These are phyloP conservation scores for Fraxinus latifolia DNA, from an alignment of 305 asterid species.

Conservation along the genomic window DNA sequence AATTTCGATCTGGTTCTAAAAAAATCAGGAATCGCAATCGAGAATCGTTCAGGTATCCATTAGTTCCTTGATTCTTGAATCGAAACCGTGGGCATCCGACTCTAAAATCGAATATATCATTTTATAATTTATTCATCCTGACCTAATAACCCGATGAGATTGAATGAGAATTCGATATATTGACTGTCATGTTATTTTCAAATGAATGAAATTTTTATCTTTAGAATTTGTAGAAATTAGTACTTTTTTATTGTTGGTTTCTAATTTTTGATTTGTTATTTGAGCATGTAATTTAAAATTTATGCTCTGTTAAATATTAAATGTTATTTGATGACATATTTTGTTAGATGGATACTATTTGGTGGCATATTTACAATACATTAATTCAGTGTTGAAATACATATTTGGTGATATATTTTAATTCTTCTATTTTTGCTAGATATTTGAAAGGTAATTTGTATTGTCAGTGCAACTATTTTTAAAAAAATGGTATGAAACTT, in stretches of 20 bases:
- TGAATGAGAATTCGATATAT: background rate
- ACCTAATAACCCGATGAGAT: background rate
- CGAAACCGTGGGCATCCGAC: background rate
- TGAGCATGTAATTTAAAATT: background rate
- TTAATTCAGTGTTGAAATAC: background rate
- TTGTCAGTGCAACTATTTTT: too few species aligned
- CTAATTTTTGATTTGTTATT: background rate
- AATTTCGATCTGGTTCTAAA: background rate
- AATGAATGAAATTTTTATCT: background rate
- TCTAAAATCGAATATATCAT: too few species aligned
- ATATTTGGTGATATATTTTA: too few species aligned
- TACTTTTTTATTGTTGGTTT: background rate
- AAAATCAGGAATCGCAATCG: background rate
- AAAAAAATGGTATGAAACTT: too few species aligned
- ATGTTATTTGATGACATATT: too few species aligned
- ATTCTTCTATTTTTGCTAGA: too few species aligned
- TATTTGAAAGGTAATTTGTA: too few species aligned
- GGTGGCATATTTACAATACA: background rate
- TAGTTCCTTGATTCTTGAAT: background rate
- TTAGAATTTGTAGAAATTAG: background rate
- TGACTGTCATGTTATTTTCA: background rate
- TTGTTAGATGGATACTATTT: too few species aligned
- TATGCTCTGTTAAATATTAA: background rate
- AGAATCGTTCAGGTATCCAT: background rate
- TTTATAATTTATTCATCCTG: background rate